Conservation (phyloP, 139 green algal species). For the Astrephomene gubernaculifera region DNA sequence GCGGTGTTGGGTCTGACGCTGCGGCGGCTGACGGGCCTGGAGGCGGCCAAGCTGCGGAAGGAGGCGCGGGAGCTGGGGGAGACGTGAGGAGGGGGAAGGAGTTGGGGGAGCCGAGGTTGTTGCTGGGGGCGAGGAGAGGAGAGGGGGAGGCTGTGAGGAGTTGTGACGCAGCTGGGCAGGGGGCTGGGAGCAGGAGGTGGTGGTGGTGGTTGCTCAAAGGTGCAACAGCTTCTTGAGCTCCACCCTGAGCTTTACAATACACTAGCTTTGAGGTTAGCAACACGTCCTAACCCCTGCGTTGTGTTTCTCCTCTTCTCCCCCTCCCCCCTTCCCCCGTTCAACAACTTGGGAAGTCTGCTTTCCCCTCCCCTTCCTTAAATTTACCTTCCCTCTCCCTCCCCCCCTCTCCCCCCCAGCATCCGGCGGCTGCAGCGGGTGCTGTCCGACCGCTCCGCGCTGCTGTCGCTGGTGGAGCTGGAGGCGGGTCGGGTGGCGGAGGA, state of each 20-base stretch:
- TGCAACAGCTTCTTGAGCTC: neutral
- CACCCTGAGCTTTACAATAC: neutral
- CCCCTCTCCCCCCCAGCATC: conserved; percentile 50
- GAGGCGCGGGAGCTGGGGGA: conserved; percentile 74
- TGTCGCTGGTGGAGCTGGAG: conserved; percentile 73
- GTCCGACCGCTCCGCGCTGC: conserved; percentile 57
- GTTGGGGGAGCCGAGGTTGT: too few species aligned
- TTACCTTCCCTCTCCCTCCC: neutral
- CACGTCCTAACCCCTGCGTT: neutral
- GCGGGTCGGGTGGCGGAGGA: conserved; percentile 62
- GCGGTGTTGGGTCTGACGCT: conserved; percentile 88
- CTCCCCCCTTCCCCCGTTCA: neutral
- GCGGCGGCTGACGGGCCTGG: conserved; percentile 87
- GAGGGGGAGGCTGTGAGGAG: neutral
- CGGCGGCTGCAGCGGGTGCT: conserved; percentile 71
- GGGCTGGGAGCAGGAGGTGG: too few species aligned
- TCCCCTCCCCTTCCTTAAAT: neutral
- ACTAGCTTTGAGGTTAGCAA: neutral
- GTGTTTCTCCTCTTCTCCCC: neutral
- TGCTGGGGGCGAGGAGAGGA: conserved; percentile 11
- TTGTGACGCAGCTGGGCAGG: too few species aligned
- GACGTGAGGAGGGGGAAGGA: conserved; percentile 21
- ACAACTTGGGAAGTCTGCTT: neutral
- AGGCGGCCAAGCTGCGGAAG: conserved; percentile 74
- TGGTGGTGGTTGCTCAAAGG: too few species aligned